A percentile compares a stretch with the other conserved stretches of the same genome.
phyloP scores from a whole-genome alignment of 2,329 filamentous ascomycete species.

The Aspergillus hortae region DNA sequence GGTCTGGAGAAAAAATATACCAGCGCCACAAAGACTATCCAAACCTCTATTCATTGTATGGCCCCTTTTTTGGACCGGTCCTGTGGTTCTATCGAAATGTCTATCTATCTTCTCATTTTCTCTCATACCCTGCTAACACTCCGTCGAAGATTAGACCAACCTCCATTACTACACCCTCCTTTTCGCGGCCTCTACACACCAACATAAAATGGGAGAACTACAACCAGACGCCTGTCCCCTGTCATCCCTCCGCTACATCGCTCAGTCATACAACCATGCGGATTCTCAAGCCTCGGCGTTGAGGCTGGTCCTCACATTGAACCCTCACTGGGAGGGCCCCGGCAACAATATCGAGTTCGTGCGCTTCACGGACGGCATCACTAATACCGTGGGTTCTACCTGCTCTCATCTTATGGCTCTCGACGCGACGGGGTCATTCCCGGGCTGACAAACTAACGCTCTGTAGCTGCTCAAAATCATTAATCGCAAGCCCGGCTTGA shows the following conservation, averaged over 20 bases:
- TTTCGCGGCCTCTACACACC: background rate
- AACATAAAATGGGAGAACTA: conserved; percentile 21
- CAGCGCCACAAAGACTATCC: background rate
- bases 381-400: conserved; percentile 68
- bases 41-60: background rate
- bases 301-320: conserved; percentile 71
- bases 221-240: conserved; percentile 3
- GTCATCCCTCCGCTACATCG: conserved; percentile 53
- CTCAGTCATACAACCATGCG: conserved; percentile 71
- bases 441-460: background rate
- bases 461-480: conserved; percentile 49
- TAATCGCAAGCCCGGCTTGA: conserved; percentile 58
- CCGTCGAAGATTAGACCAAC: background rate
- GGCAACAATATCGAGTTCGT: conserved; percentile 77
- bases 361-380: conserved; percentile 96
- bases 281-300: conserved; percentile 77
- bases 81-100: background rate
- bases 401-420: background rate
- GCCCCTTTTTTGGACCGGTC: background rate
- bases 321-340: conserved; percentile 75
- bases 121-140: background rate
- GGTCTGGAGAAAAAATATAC: background rate
- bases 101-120: background rate
- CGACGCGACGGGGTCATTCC: conserved; percentile 17
- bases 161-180: background rate